Evolutionary conservation across 805 yeast species (phyloP).

Genomic region (Yarrowia osloensis): DNA sequence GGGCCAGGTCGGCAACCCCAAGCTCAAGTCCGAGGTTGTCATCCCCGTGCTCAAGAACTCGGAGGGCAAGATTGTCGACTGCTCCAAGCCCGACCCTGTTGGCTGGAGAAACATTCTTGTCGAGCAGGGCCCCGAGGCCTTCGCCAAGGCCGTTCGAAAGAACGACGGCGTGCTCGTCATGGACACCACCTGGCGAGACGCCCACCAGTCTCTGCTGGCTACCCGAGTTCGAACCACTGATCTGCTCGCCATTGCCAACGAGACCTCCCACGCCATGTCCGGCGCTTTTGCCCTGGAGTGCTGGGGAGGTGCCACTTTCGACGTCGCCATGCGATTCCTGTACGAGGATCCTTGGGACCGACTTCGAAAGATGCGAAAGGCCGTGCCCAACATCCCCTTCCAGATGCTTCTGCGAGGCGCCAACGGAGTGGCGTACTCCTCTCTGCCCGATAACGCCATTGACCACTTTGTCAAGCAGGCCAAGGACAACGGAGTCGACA

Average conservation of each 20-base stretch:
- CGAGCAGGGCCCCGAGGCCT: conserved; percentile 82
- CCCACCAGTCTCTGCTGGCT: conserved; percentile 96
- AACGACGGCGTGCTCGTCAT: conserved; percentile 87
- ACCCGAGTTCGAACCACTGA: conserved; percentile 97
- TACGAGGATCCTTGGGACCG: conserved; percentile 99
- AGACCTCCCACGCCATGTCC: conserved; percentile 85
- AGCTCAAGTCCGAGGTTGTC: conserved; percentile 70
- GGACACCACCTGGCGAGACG: conserved; percentile 99
- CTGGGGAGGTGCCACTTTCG: conserved; percentile 99
- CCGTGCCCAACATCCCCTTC: conserved; percentile 98
- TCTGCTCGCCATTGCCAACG: conserved; percentile 85
- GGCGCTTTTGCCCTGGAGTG: conserved; percentile 96
- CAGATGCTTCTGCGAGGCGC: conserved; percentile 99
- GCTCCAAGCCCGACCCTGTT: conserved; percentile 57
- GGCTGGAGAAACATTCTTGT: conserved; percentile 94
- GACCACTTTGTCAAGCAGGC: conserved; percentile 96
- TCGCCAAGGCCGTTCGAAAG: conserved; percentile 83
- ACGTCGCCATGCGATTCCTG: conserved; percentile 96
- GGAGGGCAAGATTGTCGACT: conserved; percentile 62
- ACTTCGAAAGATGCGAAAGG: conserved; percentile 78
- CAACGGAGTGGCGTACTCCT: conserved; percentile 97
- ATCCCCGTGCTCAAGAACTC: conserved; percentile 72
- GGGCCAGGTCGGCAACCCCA: conserved; percentile 94
- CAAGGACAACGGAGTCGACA: conserved; percentile 92
- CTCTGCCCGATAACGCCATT: conserved; percentile 97